Conservation (phyloP, 1,139 yeast genomes). For the Debaryomyces nepalensis region DNA sequence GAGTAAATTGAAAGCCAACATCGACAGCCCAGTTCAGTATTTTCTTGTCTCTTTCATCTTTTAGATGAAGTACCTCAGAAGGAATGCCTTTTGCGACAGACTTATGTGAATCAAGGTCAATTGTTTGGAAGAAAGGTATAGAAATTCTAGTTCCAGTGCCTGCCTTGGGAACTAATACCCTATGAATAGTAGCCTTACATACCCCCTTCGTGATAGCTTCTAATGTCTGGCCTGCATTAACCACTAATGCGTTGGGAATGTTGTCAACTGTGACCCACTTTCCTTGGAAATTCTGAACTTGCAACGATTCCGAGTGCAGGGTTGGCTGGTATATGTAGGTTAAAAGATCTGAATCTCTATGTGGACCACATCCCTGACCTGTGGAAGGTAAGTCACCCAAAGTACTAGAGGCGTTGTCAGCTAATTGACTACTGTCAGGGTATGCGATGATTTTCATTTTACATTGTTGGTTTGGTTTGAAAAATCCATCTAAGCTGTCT, state of each 20-base stretch:
- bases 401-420: constrained; percentile 27
- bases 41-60: constrained; percentile 41
- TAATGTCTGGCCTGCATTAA: constrained; percentile 59
- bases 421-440: constrained; percentile 44
- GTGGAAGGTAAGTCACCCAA: constrained; percentile 48
- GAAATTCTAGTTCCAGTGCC: constrained; percentile 59
- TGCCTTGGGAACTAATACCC: constrained; percentile 58
- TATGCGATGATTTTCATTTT: constrained; percentile 60
- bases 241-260: constrained; percentile 49
- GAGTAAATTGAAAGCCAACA: constrained; percentile 55
- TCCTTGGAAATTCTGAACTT: constrained; percentile 66
- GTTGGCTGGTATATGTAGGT: constrained; percentile 66
- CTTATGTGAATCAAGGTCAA: constrained; percentile 50
- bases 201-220: constrained; percentile 59
- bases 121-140: constrained; percentile 59
- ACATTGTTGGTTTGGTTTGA: constrained; percentile 56
- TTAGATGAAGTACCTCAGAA: constrained; percentile 33
- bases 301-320: constrained; percentile 52
- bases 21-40: constrained; percentile 48
- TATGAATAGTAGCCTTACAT: constrained; percentile 69
- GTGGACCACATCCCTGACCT: constrained; percentile 72
- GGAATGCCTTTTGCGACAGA: constrained; percentile 38
- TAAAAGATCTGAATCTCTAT: constrained; percentile 68
- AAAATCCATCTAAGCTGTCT: constrained; percentile 51
- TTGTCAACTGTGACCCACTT: constrained; percentile 63